Evolutionary conservation across 805 yeast species (phyloP), one percentile per base, ranked within the genome.

Genomic region (Starmerella riodocensis): DNA sequence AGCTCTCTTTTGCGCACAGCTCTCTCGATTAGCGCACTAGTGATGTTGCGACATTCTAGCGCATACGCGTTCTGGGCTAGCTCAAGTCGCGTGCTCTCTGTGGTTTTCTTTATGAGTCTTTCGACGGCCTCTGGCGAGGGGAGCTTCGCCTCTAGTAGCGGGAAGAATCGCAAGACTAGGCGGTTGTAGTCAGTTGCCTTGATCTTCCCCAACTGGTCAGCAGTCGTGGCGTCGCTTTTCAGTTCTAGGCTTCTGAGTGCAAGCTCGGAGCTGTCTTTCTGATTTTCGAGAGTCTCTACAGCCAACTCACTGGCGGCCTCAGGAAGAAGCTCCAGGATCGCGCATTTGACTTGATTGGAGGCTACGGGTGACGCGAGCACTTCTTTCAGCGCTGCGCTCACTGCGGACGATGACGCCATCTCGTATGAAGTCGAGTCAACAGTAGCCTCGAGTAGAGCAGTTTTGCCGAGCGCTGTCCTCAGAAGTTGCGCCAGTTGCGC

Each of bases 401-500:
- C 17, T 16, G 17, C 17, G 31, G 27, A 29, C 13, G 37, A n/a
- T 29, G 9, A 3, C 24, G 20, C 12, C 39, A 27, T 7, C 17
- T 27, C 25, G 36, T 29, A 36, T 9, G 28, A 14, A 12, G 34
- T 18, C 1, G 42, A 17, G 7, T 29, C 12, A 4, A 34, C 25
- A 9, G 42, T 14, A 17, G 40, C 9, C 13, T 33, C 29, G 7
- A 40, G 33, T 4, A 19, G 16, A 9, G 19, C 17, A 16, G 9
- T n/a, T 18, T 7, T 30, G 8, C 4, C 11, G 5, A 37, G 5
- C 6, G 32, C 14, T 2, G 41, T 30, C 8, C 16, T 29, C 18
- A 48, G 26, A 5, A 48, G 24, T 7, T 34, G 30, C 3, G 33
- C 40, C 4, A 50, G 31, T 20, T 50, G 53, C 6, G 12, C 7